Evolutionary conservation across 495 filamentous ascomycete genomes (phyloP).

Genomic region (Aspergillus funiculosus): DNA sequence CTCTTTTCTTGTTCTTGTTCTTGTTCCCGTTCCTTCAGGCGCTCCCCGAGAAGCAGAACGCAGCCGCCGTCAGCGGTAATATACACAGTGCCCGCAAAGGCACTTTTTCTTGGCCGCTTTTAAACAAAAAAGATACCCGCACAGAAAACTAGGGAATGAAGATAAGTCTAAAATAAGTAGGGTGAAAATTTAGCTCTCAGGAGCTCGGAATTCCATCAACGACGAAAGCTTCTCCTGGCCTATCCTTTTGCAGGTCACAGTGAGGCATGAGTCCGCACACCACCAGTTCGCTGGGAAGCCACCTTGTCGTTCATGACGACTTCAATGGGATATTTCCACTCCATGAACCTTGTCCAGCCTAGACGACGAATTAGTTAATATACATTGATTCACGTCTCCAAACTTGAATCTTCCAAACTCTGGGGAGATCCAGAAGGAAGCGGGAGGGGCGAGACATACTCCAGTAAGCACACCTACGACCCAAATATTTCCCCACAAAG

Average conservation of each 20-base stretch:
- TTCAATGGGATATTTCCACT: conserved; percentile 71
- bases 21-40: too few species aligned
- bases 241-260: too few species aligned
- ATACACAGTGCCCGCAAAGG: not conserved
- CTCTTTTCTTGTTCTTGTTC: too few species aligned
- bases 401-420: not conserved
- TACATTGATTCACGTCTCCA: not conserved
- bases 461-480: conserved; percentile 93
- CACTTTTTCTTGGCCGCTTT: not conserved
- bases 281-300: conserved; percentile 62
- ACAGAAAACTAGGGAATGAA: too few species aligned
- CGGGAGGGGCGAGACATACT: conserved; percentile 45
- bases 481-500: conserved; percentile 88
- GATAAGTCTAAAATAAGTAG: too few species aligned
- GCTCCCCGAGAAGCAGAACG: not conserved
- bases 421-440: not conserved
- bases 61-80: not conserved
- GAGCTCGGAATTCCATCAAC: too few species aligned
- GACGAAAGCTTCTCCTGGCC: too few species aligned
- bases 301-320: conserved; percentile 45
- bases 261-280: conserved; percentile 61
- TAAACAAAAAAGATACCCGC: too few species aligned
- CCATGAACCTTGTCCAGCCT: conserved; percentile 72
- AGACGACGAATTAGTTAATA: not conserved
- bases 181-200: too few species aligned